These are phyloP conservation scores for Euphrasia arctica DNA, from an alignment of 305 asterid species.

Conservation along the genomic window DNA sequence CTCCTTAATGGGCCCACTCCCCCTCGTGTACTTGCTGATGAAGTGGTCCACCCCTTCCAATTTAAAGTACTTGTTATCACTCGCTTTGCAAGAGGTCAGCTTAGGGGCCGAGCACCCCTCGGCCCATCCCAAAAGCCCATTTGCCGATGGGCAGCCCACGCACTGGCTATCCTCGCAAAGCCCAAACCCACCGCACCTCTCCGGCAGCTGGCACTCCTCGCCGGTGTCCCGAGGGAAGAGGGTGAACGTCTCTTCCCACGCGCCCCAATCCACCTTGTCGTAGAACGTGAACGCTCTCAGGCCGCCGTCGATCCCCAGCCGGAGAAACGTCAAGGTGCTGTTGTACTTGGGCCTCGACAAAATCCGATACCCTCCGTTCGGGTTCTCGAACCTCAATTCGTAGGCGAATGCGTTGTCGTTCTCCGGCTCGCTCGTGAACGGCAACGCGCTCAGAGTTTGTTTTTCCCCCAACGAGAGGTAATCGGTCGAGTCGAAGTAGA, in stretches of 20 bases:
- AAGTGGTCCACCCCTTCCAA: slow-evolving; percentile 42
- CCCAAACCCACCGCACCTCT: slow-evolving; percentile 36
- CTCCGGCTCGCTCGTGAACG: slow-evolving; percentile 13
- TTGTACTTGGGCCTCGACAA: slow-evolving; percentile 31
- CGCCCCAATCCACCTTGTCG: slow-evolving; percentile 16
- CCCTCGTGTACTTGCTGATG: slow-evolving; percentile 22
- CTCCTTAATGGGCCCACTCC: slow-evolving; percentile 34
- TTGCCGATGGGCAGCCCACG: slow-evolving; percentile 41
- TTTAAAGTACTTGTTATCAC: slow-evolving; percentile 26
- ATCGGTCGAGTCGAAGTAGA: slow-evolving; percentile 23
- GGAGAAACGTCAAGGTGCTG: slow-evolving; percentile 35
- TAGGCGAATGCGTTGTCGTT: slow-evolving; percentile 12
- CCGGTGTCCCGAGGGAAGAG: slow-evolving; percentile 27
- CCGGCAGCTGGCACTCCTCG: slow-evolving; percentile 34
- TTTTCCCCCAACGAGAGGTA: not conserved
- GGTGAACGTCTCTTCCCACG: slow-evolving; percentile 35
- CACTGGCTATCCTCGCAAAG: slow-evolving; percentile 43
- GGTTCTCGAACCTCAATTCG: not conserved
- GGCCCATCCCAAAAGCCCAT: slow-evolving; percentile 44
- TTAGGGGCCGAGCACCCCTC: slow-evolving; percentile 29
- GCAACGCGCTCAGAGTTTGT: slow-evolving; percentile 3
- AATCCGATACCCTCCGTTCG: slow-evolving; percentile 9
- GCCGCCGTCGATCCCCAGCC: slow-evolving; percentile 42
- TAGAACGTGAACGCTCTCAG: slow-evolving; percentile 35
- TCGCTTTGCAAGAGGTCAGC: slow-evolving; percentile 27